A percentile compares a stretch with the other conserved stretches of the same genome.
These are phyloP conservation scores for Trifolium fragiferum DNA, from an alignment of 306 rosid genomes.

Conservation along the genomic window DNA sequence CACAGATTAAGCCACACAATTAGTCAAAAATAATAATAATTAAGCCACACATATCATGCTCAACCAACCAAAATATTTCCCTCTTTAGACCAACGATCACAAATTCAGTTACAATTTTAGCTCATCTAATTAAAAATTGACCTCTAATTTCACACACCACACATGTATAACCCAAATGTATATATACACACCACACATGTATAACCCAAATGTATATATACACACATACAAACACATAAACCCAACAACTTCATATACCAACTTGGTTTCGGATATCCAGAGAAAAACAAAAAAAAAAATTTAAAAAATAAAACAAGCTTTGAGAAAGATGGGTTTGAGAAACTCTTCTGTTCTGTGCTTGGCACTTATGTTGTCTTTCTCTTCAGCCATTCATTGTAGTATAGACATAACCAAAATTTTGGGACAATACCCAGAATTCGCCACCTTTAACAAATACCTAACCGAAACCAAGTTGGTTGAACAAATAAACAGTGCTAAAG, in stretches of 20 bases:
- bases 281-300: background rate
- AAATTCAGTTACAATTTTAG: background rate
- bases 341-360: constrained; percentile 50
- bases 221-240: background rate
- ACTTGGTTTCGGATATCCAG: constrained; percentile 41
- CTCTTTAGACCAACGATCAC: background rate
- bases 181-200: background rate
- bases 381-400: constrained; percentile 42
- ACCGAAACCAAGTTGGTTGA: constrained; percentile 61
- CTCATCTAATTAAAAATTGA: background rate
- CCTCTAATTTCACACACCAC: background rate
- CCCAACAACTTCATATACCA: background rate
- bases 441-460: constrained; percentile 48
- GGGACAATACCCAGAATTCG: constrained; percentile 37
- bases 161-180: background rate
- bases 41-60: background rate
- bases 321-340: constrained; percentile 49
- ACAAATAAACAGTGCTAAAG: constrained; percentile 48
- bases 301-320: background rate
- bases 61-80: background rate
- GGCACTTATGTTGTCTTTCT: constrained; percentile 41
- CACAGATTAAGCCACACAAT: too few relatives aligned
- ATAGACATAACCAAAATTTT: constrained; percentile 57
- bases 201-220: background rate
- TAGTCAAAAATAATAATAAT: too few relatives aligned